phyloP scores from a whole-genome alignment of 306 rosid species.

The Begonia masoniana region DNA sequence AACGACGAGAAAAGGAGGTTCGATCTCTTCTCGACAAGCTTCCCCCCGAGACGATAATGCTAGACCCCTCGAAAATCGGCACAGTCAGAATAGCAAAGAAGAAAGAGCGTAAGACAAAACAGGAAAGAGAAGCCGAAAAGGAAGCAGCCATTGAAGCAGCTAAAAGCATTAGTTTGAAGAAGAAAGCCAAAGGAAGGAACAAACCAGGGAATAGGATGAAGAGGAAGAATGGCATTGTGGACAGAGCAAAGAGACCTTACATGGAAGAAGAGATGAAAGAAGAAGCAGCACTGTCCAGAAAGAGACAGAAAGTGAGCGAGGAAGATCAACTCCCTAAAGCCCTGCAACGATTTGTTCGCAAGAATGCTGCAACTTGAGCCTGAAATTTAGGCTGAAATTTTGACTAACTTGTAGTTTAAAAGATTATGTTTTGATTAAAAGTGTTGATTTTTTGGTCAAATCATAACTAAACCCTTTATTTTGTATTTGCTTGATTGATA shows the following conservation, averaged over 20 bases:
- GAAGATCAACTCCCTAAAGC: neutral
- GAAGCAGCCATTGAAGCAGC: constrained; percentile 58
- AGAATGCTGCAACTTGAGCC: neutral
- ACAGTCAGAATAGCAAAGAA: constrained; percentile 27
- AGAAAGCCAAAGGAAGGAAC: constrained; percentile 82
- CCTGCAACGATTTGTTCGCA: neutral
- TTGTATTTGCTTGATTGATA: too few relatives aligned
- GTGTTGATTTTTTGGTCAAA: too few relatives aligned
- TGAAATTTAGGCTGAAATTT: too few relatives aligned
- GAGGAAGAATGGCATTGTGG: constrained; percentile 50
- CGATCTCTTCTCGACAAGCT: constrained; percentile 59
- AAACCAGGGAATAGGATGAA: constrained; percentile 46
- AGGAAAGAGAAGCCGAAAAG: constrained; percentile 51
- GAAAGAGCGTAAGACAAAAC: constrained; percentile 26
- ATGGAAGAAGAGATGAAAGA: constrained; percentile 33
- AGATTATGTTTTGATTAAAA: too few relatives aligned
- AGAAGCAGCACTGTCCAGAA: neutral
- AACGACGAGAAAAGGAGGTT: constrained; percentile 80
- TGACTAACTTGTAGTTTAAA: too few relatives aligned
- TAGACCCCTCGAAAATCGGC: constrained; percentile 71
- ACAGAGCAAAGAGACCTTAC: constrained; percentile 60
- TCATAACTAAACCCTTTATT: too few relatives aligned
- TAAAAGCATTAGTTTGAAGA: constrained; percentile 45
- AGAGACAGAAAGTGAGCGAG: neutral
- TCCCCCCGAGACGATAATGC: constrained; percentile 71